Percentiles rank a stretch among this genome's conserved stretches.
These are phyloP conservation scores for Fennellomyces sp. DNA, from an alignment of 371 early-diverging fungal species.

Conservation along the genomic window DNA sequence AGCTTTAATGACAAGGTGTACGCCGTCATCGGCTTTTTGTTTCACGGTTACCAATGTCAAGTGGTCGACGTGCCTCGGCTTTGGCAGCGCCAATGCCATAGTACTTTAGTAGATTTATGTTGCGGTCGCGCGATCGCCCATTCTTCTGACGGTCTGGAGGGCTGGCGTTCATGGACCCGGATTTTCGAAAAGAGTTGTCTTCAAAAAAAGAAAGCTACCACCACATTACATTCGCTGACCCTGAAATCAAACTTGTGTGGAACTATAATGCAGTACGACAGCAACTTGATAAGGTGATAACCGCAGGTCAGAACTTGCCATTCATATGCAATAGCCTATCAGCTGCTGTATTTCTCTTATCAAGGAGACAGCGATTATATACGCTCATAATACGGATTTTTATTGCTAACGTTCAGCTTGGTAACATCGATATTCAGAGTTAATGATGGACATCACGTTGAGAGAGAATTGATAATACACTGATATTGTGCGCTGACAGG, in stretches of 20 bases:
- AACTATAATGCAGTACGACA: too few relatives aligned
- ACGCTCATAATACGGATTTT: too few relatives aligned
- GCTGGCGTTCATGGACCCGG: not conserved
- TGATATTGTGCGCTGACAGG: too few relatives aligned
- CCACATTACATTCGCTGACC: too few relatives aligned
- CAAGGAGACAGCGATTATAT: too few relatives aligned
- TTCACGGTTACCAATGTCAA: conserved; percentile 31
- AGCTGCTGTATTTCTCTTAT: not conserved
- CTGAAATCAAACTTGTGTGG: too few relatives aligned
- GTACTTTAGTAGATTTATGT: conserved; percentile 27
- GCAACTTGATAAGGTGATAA: not conserved
- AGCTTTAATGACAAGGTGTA: not conserved
- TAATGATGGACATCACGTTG: too few relatives aligned
- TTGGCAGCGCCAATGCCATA: conserved; percentile 34
- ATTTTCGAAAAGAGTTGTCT: not conserved
- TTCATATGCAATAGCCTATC: not conserved
- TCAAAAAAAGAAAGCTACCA: not conserved
- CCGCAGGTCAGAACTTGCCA: not conserved
- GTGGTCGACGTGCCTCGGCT: conserved; percentile 25
- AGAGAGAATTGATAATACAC: too few relatives aligned
- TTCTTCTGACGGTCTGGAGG: conserved; percentile 8
- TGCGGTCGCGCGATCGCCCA: conserved; percentile 14
- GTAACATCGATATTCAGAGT: too few relatives aligned
- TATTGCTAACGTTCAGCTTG: too few relatives aligned
- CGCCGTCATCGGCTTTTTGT: not conserved